Evolutionary conservation across 2,329 filamentous ascomycete genomes (phyloP).

Genomic region (Remersonia thermophila): DNA sequence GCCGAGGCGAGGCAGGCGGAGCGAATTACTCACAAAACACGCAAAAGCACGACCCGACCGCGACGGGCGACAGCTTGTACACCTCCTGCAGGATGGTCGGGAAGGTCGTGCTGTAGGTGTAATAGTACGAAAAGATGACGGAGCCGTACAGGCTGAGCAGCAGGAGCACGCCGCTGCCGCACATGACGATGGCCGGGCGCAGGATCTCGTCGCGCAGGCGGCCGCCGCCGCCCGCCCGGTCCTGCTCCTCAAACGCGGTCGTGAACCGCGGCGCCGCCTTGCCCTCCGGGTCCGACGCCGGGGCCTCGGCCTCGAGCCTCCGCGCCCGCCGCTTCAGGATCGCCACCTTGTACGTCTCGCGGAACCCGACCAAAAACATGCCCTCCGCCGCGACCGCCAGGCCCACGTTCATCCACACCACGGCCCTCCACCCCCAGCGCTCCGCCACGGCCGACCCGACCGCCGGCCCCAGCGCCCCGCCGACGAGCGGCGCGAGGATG

Average conservation of each 20-base stretch:
- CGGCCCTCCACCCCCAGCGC: slow-evolving; percentile 39
- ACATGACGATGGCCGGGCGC: slow-evolving; percentile 32
- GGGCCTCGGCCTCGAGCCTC: slow-evolving; percentile 18
- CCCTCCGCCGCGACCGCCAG: slow-evolving; percentile 38
- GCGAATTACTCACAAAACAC: slow-evolving; percentile 33
- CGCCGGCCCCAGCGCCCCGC: slow-evolving; percentile 44
- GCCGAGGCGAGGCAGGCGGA: no score
- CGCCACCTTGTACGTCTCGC: slow-evolving; percentile 49
- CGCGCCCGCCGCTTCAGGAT: slow-evolving; percentile 36
- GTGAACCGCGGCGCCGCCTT: slow-evolving; percentile 16
- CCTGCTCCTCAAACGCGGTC: slow-evolving; percentile 21
- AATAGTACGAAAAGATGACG: slow-evolving; percentile 39
- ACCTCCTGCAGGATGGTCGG: slow-evolving; percentile 35
- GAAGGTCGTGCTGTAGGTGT: slow-evolving; percentile 41
- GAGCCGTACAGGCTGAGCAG: slow-evolving; percentile 33
- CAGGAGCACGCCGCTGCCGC: slow-evolving; percentile 39
- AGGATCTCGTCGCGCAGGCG: slow-evolving; percentile 30
- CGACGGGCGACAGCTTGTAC: slow-evolving; percentile 38
- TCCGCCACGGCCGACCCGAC: slow-evolving; percentile 43
- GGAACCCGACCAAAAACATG: slow-evolving; percentile 37
- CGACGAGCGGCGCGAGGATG: slow-evolving; percentile 44
- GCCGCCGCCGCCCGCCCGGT: slow-evolving; percentile 11
- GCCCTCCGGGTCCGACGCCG: no score
- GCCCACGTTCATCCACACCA: slow-evolving; percentile 37
- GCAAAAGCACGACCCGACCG: slow-evolving; percentile 41